These are phyloP conservation scores for Saccharomyces kudriavzevii DNA, from an alignment of 805 yeast genomes.

Conservation along the genomic window DNA sequence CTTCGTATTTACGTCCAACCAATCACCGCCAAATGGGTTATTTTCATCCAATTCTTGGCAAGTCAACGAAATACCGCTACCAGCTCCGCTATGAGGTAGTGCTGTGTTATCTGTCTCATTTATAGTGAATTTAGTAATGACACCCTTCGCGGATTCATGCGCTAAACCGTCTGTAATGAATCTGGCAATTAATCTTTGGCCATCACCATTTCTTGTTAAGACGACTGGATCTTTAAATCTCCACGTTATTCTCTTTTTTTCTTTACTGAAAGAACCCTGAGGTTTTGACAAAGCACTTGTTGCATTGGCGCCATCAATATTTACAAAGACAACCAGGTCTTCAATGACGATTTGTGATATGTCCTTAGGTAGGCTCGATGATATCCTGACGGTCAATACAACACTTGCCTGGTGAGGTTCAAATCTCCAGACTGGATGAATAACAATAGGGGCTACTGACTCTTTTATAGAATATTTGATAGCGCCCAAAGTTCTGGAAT, in stretches of 20 bases:
- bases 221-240: constrained; percentile 42
- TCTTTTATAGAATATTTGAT: constrained; percentile 59
- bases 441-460: constrained; percentile 53
- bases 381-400: constrained; percentile 52
- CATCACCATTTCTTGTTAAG: constrained; percentile 36
- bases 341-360: constrained; percentile 30
- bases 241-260: constrained; percentile 83
- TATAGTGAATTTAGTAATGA: constrained; percentile 57
- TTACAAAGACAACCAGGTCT: constrained; percentile 37
- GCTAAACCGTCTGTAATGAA: constrained; percentile 70
- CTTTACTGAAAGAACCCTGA: constrained; percentile 82
- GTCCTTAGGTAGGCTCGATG: constrained; percentile 29
- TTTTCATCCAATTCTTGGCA: constrained; percentile 31
- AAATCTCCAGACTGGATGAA: constrained; percentile 84
- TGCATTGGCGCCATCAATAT: constrained; percentile 57
- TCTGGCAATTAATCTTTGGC: constrained; percentile 71
- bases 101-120: constrained; percentile 17
- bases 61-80: constrained; percentile 36
- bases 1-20: constrained; percentile 30
- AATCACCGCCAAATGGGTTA: constrained; percentile 34
- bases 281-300: constrained; percentile 83
- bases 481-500: constrained; percentile 68
- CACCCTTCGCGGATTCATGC: constrained; percentile 65
- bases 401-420: constrained; percentile 81
- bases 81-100: constrained; percentile 38